Evolutionary conservation across 2,329 filamentous ascomycete genomes (phyloP).

Genomic region (Leptoxyphium fumago): DNA sequence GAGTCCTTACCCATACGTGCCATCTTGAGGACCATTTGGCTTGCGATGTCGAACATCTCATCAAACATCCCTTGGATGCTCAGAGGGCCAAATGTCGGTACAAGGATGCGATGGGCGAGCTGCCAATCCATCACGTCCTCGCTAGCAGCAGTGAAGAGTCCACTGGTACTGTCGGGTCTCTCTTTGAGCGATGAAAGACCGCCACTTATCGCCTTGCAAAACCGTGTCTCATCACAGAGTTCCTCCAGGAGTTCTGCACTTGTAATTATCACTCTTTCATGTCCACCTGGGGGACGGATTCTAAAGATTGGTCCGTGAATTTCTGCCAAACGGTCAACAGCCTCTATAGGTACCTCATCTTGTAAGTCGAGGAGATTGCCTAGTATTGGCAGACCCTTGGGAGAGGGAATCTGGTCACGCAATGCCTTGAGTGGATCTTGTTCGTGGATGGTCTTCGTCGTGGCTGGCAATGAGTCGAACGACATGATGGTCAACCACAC

Average conservation of each 20-base stretch:
- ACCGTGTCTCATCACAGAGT: slow-evolving; percentile 32
- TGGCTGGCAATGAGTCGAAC: no score
- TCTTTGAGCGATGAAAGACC: slow-evolving; percentile 40
- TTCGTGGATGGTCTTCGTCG: no score
- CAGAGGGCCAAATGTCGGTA: slow-evolving; percentile 56
- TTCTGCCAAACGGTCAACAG: no score
- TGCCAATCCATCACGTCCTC: slow-evolving; percentile 22
- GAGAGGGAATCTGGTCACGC: no score
- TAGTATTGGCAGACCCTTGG: no score
- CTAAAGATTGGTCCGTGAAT: no score
- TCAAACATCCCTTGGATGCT: slow-evolving; percentile 54
- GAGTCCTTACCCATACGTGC: slow-evolving; percentile 41
- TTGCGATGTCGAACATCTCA: slow-evolving; percentile 53
- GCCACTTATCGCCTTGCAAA: slow-evolving; percentile 41
- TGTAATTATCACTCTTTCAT: no score
- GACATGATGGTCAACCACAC: no score
- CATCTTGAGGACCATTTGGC: slow-evolving; percentile 53
- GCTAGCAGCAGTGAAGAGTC: slow-evolving; percentile 46
- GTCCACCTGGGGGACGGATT: no score
- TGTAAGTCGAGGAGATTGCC: no score
- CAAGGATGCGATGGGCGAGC: slow-evolving; percentile 38
- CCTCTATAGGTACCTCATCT: no score
- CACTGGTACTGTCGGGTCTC: slow-evolving; percentile 48
- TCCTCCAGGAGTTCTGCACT: slow-evolving; percentile 20
- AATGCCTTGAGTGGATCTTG: no score